phyloP scores from a whole-genome alignment of 176 grass and related monocot genomes.

The Eremochloa ophiuroides region DNA sequence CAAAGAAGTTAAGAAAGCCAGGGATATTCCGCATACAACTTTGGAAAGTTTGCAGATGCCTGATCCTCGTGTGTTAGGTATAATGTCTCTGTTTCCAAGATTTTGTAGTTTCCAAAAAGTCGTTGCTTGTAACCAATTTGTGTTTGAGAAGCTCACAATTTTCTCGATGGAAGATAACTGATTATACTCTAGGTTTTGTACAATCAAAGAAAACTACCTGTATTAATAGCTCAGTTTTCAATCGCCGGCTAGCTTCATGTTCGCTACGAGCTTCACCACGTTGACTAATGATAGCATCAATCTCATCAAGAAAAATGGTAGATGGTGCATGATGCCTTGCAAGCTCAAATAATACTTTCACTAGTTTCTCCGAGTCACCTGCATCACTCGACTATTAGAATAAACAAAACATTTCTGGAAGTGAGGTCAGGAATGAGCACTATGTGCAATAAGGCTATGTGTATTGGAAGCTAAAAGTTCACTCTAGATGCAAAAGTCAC shows the following conservation, averaged over 20 bases:
- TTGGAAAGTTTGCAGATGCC: background rate
- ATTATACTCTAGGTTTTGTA: background rate
- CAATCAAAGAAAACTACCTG: conserved; percentile 40
- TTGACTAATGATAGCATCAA: conserved; percentile 92
- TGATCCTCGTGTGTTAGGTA: background rate
- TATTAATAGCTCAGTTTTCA: conserved; percentile 93
- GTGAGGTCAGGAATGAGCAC: no score
- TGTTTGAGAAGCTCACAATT: background rate
- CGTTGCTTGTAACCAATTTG: background rate
- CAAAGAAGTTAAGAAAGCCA: background rate
- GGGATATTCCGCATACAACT: background rate
- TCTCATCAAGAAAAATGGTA: conserved; percentile 95
- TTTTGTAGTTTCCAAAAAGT: background rate
- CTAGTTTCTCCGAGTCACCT: conserved; percentile 95
- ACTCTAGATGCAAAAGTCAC: no score
- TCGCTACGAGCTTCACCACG: conserved; percentile 91
- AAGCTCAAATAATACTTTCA: conserved; percentile 91
- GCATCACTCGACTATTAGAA: conserved; percentile 27
- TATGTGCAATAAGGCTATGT: no score
- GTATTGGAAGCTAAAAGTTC: no score
- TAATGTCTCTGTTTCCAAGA: background rate
- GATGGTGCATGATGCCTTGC: conserved; percentile 96
- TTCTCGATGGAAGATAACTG: background rate
- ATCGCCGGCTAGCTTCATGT: conserved; percentile 85
- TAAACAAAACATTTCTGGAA: background rate